These are phyloP conservation scores for Kalmusia sp. DNA, from an alignment of 2,329 filamentous ascomycete species.

Conservation along the genomic window DNA sequence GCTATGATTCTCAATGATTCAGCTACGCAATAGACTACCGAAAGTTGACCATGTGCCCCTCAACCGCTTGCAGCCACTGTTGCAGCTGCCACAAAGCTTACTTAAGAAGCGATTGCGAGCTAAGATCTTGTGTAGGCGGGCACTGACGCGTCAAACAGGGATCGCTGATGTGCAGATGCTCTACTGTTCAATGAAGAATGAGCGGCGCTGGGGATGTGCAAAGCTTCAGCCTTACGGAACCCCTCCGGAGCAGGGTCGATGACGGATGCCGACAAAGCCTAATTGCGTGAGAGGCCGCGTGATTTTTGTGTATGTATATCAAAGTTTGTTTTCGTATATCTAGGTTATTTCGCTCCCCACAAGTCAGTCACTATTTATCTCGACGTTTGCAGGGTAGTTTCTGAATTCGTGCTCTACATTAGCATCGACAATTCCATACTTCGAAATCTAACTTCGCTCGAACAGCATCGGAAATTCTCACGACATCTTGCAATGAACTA, in stretches of 20 bases:
- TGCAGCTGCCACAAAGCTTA: not conserved
- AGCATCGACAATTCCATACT: not conserved
- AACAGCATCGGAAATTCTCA: too few relatives aligned
- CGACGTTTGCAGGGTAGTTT: too few relatives aligned
- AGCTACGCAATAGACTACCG: not conserved
- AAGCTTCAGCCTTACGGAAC: not conserved
- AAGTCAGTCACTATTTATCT: not conserved
- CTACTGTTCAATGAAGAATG: not conserved
- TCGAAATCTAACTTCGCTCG: too few relatives aligned
- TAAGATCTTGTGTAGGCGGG: not conserved
- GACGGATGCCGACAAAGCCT: not conserved
- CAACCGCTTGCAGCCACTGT: not conserved
- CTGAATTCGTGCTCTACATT: not conserved
- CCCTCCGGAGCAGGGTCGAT: conserved; percentile 5
- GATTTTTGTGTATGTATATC: conserved; percentile 12
- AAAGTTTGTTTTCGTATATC: not conserved
- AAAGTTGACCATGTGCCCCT: not conserved
- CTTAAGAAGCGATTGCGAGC: not conserved
- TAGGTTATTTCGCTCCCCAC: not conserved
- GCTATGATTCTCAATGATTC: not conserved
- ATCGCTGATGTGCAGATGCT: not conserved
- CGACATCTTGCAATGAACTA: conserved; percentile 6
- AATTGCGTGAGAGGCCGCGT: conserved; percentile 6
- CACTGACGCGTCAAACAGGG: not conserved
- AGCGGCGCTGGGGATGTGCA: not conserved